Base-by-base conservation (phyloP, 208 protist species). In the Wallacemonas collosoma region DNA sequence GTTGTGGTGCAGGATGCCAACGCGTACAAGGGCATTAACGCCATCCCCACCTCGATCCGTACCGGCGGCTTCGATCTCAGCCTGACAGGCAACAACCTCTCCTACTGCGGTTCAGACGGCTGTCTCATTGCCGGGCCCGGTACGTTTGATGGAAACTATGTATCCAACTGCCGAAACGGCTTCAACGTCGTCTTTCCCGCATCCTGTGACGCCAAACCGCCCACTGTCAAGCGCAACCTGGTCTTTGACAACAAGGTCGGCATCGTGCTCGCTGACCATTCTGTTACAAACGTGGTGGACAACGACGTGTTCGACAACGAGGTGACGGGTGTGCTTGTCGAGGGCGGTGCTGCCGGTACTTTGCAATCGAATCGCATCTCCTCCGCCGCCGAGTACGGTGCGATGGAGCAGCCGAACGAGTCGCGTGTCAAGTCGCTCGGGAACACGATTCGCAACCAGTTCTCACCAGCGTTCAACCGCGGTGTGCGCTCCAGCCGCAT, bases 241-340 rank as follows among this genome's bases (percentile, higher is more conserved):
- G 72, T 94, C 43, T 93, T 83, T 68, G 85, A 93, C 82, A 90
- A 88, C 75, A 69, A 53, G 2, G 69, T 84, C 44, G 89, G 91
- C 14, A 39, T 94, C 26, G 9, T 73, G 56, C 39, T 92, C 12
- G 79, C 81, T n/a, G 77, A 92, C 36, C 75, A 85, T 45, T 85
- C 79, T 38, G 69, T 67, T 36, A 72, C 72, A 5, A 61, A 12
- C 9, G 78, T 90, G 61, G 57, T 73, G 55, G 81, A 89, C 43
- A 93, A 93, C 80, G 88, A 96, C 61, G 76, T 96, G 44, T 96
- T 96, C 56, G 92, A 96, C 72, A 96, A 96, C 54, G 73, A 73
- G 60, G 35, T 68, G 1, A 60, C 81, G 15, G 92, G 86, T 12
- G 75, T 96, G 36, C 53, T 86, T 1, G 60, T 89, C 41, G 66